These are phyloP conservation scores for Diplosphaera chodatii DNA, from an alignment of 139 green algal species.

Conservation along the genomic window DNA sequence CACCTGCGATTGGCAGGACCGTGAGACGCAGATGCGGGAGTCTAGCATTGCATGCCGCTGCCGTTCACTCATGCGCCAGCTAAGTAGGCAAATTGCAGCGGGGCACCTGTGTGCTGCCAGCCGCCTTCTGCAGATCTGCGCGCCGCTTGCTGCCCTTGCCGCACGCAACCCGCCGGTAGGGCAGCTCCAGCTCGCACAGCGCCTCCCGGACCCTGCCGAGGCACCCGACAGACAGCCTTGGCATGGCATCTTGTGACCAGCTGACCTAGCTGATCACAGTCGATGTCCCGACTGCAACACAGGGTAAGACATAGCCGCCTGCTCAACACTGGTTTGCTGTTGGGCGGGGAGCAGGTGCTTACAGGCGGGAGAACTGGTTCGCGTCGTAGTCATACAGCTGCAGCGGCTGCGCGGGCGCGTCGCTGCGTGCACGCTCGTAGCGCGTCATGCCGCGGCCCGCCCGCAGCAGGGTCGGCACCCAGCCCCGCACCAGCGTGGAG, in stretches of 20 bases:
- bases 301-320: too few species aligned
- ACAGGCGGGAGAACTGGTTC: conserved; percentile 19
- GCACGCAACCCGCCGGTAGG: conserved; percentile 41
- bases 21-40: too few species aligned
- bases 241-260: too few species aligned
- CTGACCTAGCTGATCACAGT: too few species aligned
- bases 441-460: conserved; percentile 8
- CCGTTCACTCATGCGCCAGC: too few species aligned
- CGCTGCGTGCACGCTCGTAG: conserved; percentile 5
- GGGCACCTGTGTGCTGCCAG: neutral
- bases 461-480: conserved; percentile 17
- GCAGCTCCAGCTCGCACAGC: conserved; percentile 68
- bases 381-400: conserved; percentile 19
- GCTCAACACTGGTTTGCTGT: too few species aligned
- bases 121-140: neutral
- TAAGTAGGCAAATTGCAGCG: too few species aligned
- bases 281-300: too few species aligned
- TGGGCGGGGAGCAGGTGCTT: too few species aligned
- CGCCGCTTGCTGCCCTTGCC: neutral
- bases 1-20: neutral
- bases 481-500: conserved; percentile 3
- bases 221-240: too few species aligned
- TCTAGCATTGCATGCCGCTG: too few species aligned
- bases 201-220: conserved; percentile 40
- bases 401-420: conserved; percentile 6